A percentile compares a stretch with the other conserved stretches of the same genome.
These are phyloP conservation scores for Dentipellis fragilis DNA, from an alignment of 768 basidiomycete species.

Conservation along the genomic window DNA sequence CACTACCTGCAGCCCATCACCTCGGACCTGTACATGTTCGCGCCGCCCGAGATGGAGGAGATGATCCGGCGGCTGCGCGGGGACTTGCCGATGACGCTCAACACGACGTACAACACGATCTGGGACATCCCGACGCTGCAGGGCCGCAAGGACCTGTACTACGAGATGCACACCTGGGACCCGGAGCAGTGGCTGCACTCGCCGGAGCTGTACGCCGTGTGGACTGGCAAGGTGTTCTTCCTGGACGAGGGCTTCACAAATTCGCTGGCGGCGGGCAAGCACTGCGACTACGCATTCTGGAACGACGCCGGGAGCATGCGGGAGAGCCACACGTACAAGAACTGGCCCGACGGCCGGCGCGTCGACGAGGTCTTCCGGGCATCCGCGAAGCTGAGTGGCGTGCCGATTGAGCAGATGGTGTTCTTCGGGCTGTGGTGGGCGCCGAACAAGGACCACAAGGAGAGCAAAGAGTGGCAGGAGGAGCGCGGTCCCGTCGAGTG, in stretches of 20 bases:
- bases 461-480: slow-evolving; percentile 30
- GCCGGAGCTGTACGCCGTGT: slow-evolving; percentile 42
- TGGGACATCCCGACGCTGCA: slow-evolving; percentile 38
- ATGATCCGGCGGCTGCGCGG: slow-evolving; percentile 24
- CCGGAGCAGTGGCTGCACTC: slow-evolving; percentile 33
- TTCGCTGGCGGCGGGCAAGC: slow-evolving; percentile 14
- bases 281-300: slow-evolving; percentile 50
- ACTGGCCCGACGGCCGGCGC: slow-evolving; percentile 39
- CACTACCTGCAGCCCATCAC: not conserved
- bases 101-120: slow-evolving; percentile 34
- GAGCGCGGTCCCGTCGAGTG: slow-evolving; percentile 39
- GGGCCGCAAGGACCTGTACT: slow-evolving; percentile 25
- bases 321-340: slow-evolving; percentile 28
- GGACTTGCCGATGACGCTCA: slow-evolving; percentile 27
- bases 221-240: slow-evolving; percentile 45
- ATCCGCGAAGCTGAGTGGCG: slow-evolving; percentile 20
- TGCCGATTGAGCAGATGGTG: slow-evolving; percentile 28
- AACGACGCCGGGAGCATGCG: slow-evolving; percentile 46
- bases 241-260: slow-evolving; percentile 31
- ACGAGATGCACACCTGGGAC: slow-evolving; percentile 33
- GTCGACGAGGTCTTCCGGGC: slow-evolving; percentile 31
- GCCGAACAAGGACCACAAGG: slow-evolving; percentile 19
- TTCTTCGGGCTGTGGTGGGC: slow-evolving; percentile 35
- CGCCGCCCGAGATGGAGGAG: slow-evolving; percentile 28
- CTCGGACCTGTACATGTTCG: slow-evolving; percentile 33